Base-by-base conservation (phyloP, 495 filamentous ascomycete species). In the Staphylotrichum tortipilum region DNA sequence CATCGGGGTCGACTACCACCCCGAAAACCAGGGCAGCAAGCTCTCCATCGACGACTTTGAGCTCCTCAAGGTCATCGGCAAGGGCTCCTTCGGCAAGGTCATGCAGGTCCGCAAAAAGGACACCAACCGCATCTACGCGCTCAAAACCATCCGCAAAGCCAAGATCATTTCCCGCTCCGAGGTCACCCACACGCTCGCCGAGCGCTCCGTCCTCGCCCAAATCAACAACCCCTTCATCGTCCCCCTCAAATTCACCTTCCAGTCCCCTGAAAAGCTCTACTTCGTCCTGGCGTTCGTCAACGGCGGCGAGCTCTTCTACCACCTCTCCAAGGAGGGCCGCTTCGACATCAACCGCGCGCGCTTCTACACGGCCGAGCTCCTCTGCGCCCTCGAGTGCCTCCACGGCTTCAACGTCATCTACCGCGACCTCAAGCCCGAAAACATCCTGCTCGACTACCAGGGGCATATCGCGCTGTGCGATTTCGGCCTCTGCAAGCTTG, bases 281-380 rank as follows among this genome's bases (percentile, higher is more conserved):
- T 97, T 98, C 92, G 92, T 98, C 56, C 97, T 98, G 92, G 92
- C 97, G 61, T 98, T 98, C 72, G 88, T 98, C n/a, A 94, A 98
- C 68, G 92, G 92, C 56, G 92, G 92, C 49, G 94, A 98, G 73
- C 74, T 98, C 43, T 98, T 98, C 68, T 96, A 90, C 60, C 65
- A 97, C 56, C 72, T 98, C 48, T 80, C 94, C 49, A 96, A 96
- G 69, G 96, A 91, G 31, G 94, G 95, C 94, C 88, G 94, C 59
- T 98, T 98, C 62, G 94, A 94, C 15, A 98, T 97, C 59, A 94
- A 94, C 10, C 94, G 97, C 37, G 92, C 92, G 60, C 97, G 97
- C 63, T 98, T 97, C 72, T 98, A 98, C 67, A 94, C 92, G 28
- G 92, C 92, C 24, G 92, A 98, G 66, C 94, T 97, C 34, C 95